Conservation (phyloP, 2,329 filamentous ascomycete genomes). For the Talaromyces sp. region DNA sequence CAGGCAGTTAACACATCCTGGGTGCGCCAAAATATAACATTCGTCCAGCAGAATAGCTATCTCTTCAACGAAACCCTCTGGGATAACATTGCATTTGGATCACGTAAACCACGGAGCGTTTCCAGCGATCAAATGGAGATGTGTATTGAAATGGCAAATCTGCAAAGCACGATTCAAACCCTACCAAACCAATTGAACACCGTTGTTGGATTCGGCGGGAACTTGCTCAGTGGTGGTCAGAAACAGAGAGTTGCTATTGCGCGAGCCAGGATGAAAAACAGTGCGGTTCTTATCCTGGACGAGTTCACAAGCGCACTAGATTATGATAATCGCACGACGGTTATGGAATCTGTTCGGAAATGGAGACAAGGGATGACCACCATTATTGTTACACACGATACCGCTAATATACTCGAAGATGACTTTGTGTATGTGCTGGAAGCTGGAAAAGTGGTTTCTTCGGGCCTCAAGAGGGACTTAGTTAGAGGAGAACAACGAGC, state of each 20-base stretch:
- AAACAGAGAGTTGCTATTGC: constrained; percentile 76
- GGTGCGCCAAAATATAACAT: constrained; percentile 70
- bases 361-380: constrained; percentile 83
- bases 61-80: constrained; percentile 77
- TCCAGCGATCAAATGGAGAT: constrained; percentile 52
- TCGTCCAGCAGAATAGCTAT: constrained; percentile 76
- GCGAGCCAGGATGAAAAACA: constrained; percentile 68
- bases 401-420: constrained; percentile 63
- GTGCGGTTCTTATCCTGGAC: constrained; percentile 77
- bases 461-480: constrained; percentile 60
- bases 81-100: constrained; percentile 72
- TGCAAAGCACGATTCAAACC: constrained; percentile 61
- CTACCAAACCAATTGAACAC: constrained; percentile 71
- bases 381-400: constrained; percentile 87
- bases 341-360: constrained; percentile 68
- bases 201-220: constrained; percentile 62
- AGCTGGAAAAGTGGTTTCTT: constrained; percentile 60
- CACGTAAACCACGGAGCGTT: constrained; percentile 45
- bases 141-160: constrained; percentile 62
- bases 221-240: constrained; percentile 76
- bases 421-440: constrained; percentile 82
- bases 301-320: constrained; percentile 86
- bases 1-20: constrained; percentile 61
- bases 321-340: constrained; percentile 58
- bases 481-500: background rate